These are phyloP conservation scores for Hymenoscyphus infarciens DNA, from an alignment of 2,329 filamentous ascomycete species.

Conservation along the genomic window DNA sequence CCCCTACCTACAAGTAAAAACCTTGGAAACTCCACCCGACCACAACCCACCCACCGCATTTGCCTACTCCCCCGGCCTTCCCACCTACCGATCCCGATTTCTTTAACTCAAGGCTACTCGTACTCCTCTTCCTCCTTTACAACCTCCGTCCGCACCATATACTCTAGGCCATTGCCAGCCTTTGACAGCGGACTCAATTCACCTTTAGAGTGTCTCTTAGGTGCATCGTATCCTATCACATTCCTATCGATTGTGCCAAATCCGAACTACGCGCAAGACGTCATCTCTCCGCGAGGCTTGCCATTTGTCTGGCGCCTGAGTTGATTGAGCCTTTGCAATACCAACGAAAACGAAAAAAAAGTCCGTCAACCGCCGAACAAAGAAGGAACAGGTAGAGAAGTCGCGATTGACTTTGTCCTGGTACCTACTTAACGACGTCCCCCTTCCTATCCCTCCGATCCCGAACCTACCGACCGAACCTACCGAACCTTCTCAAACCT, in stretches of 20 bases:
- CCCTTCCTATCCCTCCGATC: slow-evolving; percentile 12
- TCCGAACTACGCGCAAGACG: background rate
- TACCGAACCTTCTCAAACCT: background rate
- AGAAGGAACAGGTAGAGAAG: slow-evolving; percentile 33
- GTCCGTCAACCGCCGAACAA: slow-evolving; percentile 4
- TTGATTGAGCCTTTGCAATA: background rate
- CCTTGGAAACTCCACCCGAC: background rate
- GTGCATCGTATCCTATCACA: background rate
- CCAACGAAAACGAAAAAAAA: background rate
- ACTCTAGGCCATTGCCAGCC: slow-evolving; percentile 34
- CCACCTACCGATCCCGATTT: background rate
- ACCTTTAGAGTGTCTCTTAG: background rate
- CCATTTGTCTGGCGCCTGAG: background rate
- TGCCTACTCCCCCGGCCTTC: background rate
- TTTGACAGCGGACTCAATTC: slow-evolving; percentile 14
- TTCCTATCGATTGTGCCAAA: background rate
- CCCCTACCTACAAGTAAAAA: too few species aligned
- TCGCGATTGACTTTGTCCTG: slow-evolving; percentile 30
- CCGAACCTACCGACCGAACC: background rate
- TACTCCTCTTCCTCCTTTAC: slow-evolving; percentile 14
- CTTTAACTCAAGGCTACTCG: slow-evolving; percentile 1
- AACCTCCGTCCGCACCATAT: slow-evolving; percentile 17
- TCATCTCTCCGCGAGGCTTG: background rate
- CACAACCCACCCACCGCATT: background rate
- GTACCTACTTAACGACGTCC: slow-evolving; percentile 20